Base-by-base conservation (phyloP, 768 basidiomycete genomes). In the Leccinum disarticulatum region DNA sequence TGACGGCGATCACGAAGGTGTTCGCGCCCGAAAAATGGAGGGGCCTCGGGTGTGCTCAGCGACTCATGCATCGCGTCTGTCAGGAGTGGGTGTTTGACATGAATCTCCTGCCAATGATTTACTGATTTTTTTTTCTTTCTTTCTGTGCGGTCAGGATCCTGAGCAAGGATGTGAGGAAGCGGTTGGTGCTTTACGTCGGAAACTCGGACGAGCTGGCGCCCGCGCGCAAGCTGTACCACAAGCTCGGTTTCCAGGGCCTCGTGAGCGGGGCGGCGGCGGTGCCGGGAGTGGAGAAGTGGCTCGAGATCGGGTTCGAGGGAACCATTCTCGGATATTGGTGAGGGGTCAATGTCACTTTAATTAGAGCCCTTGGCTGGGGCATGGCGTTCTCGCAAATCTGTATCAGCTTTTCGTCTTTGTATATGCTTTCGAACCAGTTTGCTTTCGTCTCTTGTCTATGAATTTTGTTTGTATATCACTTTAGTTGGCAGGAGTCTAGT, bases 1-100 rank as follows among this genome's bases (percentile, higher is more conserved):
- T 87, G 28, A 83, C 83, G 3, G 82, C 87, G 0, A 85, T 93
- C 49, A 87, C 87, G 51, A 92, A 92, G 70, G 90, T 91, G 0
- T 87, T 77, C 66, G 90, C 91, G 0, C 73, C 79, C 50, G 76
- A 80, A 0, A 35, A 65, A 1, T 87, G 82, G 79, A 75, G 86
- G 35, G 69, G 79, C 1, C 74, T 69, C 0, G 82, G 85, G 1
- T 87, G 80, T 64, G 90, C 90, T 0, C 82, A 82, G 62, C 77
- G 81, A 5, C 80, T 93, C 14, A 79, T 87, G 0, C 77, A 84
- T 3, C 74, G 76, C 8, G 87, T 90, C 27, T 84, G 82, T 61
- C 71, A 78, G 59, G 69, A 82, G 82, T 87, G 66, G 60, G 83
- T 80, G 6, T 27, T 7, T 5, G 19, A 11, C 25, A 11, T 27